phyloP scores from a whole-genome alignment of 140 eudicot species.

The Ambrosia hybrid region DNA sequence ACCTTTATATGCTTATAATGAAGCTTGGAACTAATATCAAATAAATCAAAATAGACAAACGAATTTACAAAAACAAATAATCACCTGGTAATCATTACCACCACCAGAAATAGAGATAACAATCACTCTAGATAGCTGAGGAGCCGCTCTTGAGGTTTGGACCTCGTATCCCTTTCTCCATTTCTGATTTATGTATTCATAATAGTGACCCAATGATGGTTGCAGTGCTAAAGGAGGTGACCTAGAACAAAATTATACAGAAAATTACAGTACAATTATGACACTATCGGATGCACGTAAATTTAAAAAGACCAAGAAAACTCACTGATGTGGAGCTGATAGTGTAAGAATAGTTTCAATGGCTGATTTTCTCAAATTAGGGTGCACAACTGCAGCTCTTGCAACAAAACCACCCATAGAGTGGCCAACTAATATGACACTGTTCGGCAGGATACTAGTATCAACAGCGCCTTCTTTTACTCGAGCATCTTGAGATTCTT shows the following conservation, averaged over 20 bases:
- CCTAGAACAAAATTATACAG: constrained; percentile 43
- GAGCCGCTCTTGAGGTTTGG: constrained; percentile 50
- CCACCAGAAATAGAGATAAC: constrained; percentile 97
- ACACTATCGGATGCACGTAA: constrained; percentile 1
- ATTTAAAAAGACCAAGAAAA: constrained; percentile 27
- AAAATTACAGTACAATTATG: constrained; percentile 9
- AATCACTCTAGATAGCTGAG: constrained; percentile 65
- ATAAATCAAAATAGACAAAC: constrained; percentile 10
- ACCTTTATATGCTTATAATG: constrained; percentile 14
- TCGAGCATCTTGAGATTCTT: constrained; percentile 70
- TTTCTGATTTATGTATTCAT: constrained; percentile 66
- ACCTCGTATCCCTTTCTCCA: constrained; percentile 89
- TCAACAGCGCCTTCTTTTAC: constrained; percentile 62
- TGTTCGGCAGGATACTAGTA: constrained; percentile 56
- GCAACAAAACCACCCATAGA: constrained; percentile 99
- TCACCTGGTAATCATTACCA: constrained; percentile 93
- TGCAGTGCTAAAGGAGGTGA: constrained; percentile 89
- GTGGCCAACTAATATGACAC: constrained; percentile 93
- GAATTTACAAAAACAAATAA: constrained; percentile 8
- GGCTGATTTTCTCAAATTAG: constrained; percentile 74
- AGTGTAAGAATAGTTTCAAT: constrained; percentile 91
- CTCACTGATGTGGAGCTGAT: constrained; percentile 95
- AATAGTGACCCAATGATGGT: constrained; percentile 95
- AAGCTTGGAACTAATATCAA: constrained; percentile 9
- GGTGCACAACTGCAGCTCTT: constrained; percentile 91